Conservation (phyloP, 2,329 filamentous ascomycete genomes). For the Colletotrichum orchidophilum region DNA sequence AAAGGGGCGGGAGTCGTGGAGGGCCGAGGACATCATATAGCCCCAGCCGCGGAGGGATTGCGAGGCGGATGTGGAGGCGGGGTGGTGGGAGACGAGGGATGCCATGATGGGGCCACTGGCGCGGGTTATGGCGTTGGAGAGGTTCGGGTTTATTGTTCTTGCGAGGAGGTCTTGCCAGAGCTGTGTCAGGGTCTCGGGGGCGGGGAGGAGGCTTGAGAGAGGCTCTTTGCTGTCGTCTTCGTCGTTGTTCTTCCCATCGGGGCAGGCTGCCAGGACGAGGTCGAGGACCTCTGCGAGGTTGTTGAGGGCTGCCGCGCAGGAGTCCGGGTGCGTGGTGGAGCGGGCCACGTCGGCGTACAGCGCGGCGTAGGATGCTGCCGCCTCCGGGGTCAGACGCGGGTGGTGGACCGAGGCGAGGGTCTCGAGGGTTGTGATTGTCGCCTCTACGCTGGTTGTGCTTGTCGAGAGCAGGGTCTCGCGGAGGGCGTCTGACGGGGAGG, state of each 20-base stretch:
- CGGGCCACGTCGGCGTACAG: conserved; percentile 55
- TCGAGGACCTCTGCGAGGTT: conserved; percentile 60
- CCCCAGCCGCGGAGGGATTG: conserved; percentile 55
- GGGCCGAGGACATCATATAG: conserved; percentile 50
- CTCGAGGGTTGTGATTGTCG: conserved; percentile 51
- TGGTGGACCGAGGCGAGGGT: conserved; percentile 44
- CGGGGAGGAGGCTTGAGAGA: conserved; percentile 42
- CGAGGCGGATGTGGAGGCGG: conserved; percentile 18
- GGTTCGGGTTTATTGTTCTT: conserved; percentile 55
- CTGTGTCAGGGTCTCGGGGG: conserved; percentile 43
- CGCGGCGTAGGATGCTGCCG: conserved; percentile 41
- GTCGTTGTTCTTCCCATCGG: neutral
- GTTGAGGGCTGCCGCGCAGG: conserved; percentile 56
- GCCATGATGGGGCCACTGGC: conserved; percentile 56
- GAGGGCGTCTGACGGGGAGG: conserved; percentile 2
- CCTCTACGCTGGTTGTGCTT: conserved; percentile 42
- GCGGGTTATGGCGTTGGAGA: conserved; percentile 60
- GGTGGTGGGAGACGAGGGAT: conserved; percentile 40
- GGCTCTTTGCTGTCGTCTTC: conserved; percentile 19
- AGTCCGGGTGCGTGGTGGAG: conserved; percentile 50
- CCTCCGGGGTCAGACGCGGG: conserved; percentile 36
- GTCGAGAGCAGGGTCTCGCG: conserved; percentile 20
- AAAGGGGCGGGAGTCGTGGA: conserved; percentile 59
- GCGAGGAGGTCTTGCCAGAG: conserved; percentile 53
- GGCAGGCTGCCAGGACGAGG: conserved; percentile 42